Conservation (phyloP, 2,329 filamentous ascomycete genomes). For the Berkeleyomyces basicola region DNA sequence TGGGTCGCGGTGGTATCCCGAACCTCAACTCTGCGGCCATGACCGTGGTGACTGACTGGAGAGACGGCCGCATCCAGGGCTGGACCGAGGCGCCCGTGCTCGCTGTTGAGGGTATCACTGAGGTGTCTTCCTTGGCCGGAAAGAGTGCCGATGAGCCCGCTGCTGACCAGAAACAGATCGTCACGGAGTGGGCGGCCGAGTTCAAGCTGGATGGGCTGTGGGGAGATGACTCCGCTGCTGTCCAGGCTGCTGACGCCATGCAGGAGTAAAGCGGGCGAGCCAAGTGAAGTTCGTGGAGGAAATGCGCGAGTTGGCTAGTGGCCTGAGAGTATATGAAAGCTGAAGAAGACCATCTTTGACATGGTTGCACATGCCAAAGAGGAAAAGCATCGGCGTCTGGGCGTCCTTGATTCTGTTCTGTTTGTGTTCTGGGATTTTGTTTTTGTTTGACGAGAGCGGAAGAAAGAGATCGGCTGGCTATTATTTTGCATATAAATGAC, state of each 20-base stretch:
- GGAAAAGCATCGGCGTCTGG: slow-evolving; percentile 16
- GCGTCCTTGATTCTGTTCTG: slow-evolving; percentile 12
- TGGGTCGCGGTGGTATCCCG: slow-evolving; percentile 78
- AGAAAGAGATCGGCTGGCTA: slow-evolving; percentile 11
- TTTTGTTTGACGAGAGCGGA: slow-evolving; percentile 8
- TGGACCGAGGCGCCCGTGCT: slow-evolving; percentile 68
- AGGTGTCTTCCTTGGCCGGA: slow-evolving; percentile 18
- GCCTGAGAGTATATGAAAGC: background rate
- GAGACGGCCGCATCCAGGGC: slow-evolving; percentile 85
- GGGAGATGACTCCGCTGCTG: slow-evolving; percentile 31
- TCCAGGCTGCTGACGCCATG: slow-evolving; percentile 30
- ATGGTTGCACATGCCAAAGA: background rate
- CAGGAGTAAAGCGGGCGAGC: slow-evolving; percentile 25
- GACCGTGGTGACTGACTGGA: slow-evolving; percentile 90
- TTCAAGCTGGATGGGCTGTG: slow-evolving; percentile 90
- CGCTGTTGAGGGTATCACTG: slow-evolving; percentile 29
- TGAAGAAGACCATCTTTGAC: background rate
- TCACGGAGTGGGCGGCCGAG: slow-evolving; percentile 83
- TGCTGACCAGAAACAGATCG: slow-evolving; percentile 67
- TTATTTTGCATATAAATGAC: slow-evolving; percentile 8
- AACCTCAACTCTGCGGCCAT: slow-evolving; percentile 79
- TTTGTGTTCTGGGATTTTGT: slow-evolving; percentile 15
- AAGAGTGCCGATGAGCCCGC: slow-evolving; percentile 28
- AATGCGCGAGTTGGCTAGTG: background rate
- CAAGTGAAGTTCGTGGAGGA: background rate